Evolutionary conservation across 176 grass and related monocot genomes (phyloP).

Genomic region (Zoysia pacifica): DNA sequence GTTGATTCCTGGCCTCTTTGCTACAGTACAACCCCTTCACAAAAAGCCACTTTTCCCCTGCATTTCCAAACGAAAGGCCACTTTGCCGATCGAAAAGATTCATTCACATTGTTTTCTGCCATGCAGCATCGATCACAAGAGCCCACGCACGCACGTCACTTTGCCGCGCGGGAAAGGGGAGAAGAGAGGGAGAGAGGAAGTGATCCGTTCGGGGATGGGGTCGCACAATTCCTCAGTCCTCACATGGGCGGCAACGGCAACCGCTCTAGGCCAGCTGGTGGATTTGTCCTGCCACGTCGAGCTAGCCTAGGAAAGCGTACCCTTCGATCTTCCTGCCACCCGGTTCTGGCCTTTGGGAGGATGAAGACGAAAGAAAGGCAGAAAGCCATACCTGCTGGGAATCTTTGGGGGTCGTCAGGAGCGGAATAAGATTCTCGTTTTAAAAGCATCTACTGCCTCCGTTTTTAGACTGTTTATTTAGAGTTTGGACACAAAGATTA

Average conservation of each 20-base stretch:
- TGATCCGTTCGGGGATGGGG: slow-evolving; percentile 9
- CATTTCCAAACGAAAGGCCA: slow-evolving; percentile 19
- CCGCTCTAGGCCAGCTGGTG: background rate
- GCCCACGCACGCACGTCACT: slow-evolving; percentile 15
- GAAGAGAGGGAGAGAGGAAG: background rate
- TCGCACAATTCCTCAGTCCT: background rate
- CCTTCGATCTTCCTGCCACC: slow-evolving; percentile 32
- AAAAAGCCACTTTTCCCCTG: slow-evolving; percentile 40
- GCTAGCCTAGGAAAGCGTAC: slow-evolving; percentile 29
- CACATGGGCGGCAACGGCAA: slow-evolving; percentile 40
- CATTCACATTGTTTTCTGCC: background rate
- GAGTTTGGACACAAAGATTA: too few species aligned
- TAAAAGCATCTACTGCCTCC: too few species aligned
- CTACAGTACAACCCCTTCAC: background rate
- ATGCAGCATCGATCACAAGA: slow-evolving; percentile 32
- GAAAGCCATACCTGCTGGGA: too few species aligned
- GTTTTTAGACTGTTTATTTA: too few species aligned
- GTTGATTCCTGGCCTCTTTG: too few species aligned
- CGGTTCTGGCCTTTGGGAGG: background rate
- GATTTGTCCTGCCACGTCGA: slow-evolving; percentile 35
- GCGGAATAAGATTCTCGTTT: too few species aligned
- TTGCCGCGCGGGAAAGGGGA: slow-evolving; percentile 28
- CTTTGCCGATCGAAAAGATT: background rate
- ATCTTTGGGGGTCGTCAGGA: too few species aligned
- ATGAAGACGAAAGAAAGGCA: background rate